A percentile compares a stretch with the other conserved stretches of the same genome.
These are phyloP conservation scores for Exophiala phaeomuriformis DNA, from an alignment of 2,329 filamentous ascomycete genomes.

Conservation along the genomic window DNA sequence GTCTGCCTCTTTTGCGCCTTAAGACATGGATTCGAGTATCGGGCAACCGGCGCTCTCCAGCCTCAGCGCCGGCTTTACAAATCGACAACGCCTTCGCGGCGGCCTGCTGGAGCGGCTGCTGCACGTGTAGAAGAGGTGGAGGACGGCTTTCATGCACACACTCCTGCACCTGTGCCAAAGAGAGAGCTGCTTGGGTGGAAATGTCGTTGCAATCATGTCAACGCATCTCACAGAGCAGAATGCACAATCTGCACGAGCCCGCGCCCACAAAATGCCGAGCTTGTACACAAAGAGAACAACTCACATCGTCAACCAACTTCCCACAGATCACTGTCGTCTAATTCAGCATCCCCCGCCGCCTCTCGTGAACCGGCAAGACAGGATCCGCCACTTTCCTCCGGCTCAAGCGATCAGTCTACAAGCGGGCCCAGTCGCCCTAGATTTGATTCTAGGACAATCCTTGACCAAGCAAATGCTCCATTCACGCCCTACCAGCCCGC, in stretches of 20 bases:
- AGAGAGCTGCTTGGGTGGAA: constrained; percentile 16
- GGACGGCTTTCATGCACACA: constrained; percentile 18
- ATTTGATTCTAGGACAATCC: not conserved
- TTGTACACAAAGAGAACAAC: constrained; percentile 11
- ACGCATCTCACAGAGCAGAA: constrained; percentile 10
- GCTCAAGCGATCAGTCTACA: constrained; percentile 41
- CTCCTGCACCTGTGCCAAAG: constrained; percentile 4
- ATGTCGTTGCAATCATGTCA: constrained; percentile 22
- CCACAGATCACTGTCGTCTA: not conserved
- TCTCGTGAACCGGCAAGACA: not conserved
- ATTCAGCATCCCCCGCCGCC: not conserved
- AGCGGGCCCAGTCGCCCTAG: not conserved
- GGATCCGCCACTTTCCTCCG: constrained; percentile 41
- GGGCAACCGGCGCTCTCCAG: constrained; percentile 21
- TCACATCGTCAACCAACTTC: not conserved
- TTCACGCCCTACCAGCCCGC: not conserved
- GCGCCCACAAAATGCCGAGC: constrained; percentile 21
- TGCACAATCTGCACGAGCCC: constrained; percentile 31
- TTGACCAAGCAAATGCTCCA: not conserved
- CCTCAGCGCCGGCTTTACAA: constrained; percentile 33
- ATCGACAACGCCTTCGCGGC: constrained; percentile 28
- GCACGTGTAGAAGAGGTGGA: constrained; percentile 23
- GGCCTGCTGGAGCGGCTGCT: constrained; percentile 30
- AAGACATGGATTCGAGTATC: constrained; percentile 25
- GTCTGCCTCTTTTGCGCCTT: constrained; percentile 36